Base-by-base conservation (phyloP, 2,329 filamentous ascomycete species). In the Lecanoromycetidae sp. region DNA sequence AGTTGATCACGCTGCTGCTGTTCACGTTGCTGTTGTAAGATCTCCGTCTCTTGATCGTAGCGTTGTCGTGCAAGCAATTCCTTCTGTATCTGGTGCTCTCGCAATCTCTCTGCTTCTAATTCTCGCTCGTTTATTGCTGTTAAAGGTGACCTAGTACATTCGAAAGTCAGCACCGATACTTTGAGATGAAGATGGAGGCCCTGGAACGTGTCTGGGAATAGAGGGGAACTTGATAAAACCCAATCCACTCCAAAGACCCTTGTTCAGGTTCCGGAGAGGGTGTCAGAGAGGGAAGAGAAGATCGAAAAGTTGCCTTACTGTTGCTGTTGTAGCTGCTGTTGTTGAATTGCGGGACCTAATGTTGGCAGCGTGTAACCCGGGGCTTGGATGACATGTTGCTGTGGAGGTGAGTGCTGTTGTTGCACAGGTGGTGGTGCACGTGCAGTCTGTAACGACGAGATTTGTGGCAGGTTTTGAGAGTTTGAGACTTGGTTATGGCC, bases 1-100 rank as follows among this genome's bases (percentile, higher is more conserved):
- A 79, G 73, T 54, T 84, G 79, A 13, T 80, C 71, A 55, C 79
- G 80, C 58, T 79, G 79, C 40, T 74, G 70, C 33, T 81, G 76
- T 59, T 47, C 77, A 73, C 49, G 60, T 60, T 79, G 74, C 55
- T 84, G 79, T 10, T 47, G 38, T 25, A 47, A 17, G 15, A 42
- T 47, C 19, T 47, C 45, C 26, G 8, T 37, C 23, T 42, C 45
- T 22, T 47, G 37, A 17, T 47, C 45, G 32, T 47, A 47, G 17
- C 30, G 45, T 15, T 41, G 45, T 22, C 80, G 72, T 35, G 71
- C 71, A 55, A 79, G 79, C 58, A n/a, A n/a, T n/a, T 79, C 79
- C 42, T 74, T 70, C 36, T 81, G 76, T 60, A 72, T 69, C 52
- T 75, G 69, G 55, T 72, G 69, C 53, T 71, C 67, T 53, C 84